A percentile compares a stretch with the other conserved stretches of the same genome.
These are phyloP conservation scores for Ceratobasidium sp. DNA, from an alignment of 1,284 basidiomycete species.

Conservation along the genomic window DNA sequence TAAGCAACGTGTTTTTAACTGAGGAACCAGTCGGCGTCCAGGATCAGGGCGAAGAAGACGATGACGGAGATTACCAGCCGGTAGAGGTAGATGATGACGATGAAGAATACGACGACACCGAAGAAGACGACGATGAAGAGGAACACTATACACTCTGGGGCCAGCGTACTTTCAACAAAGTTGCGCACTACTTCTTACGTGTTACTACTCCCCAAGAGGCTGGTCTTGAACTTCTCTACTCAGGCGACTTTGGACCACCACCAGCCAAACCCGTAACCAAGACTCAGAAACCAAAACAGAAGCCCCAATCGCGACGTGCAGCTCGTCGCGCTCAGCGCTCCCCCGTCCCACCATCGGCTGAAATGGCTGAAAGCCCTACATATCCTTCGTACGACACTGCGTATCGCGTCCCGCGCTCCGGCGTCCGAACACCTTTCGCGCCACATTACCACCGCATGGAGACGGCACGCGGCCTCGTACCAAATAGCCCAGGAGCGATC, in stretches of 20 bases:
- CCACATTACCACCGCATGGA: conserved; percentile 58
- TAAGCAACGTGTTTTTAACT: background rate
- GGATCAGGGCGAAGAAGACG: conserved; percentile 47
- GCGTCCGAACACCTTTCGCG: conserved; percentile 15
- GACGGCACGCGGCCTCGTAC: conserved; percentile 67
- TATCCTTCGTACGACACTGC: conserved; percentile 56
- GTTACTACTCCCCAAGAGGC: conserved; percentile 73
- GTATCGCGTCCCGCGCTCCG: conserved; percentile 3
- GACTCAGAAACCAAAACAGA: conserved; percentile 48
- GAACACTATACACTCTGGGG: conserved; percentile 42
- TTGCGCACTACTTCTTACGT: conserved; percentile 55
- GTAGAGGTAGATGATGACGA: conserved; percentile 43
- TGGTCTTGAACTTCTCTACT: conserved; percentile 75
- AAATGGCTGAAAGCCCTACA: conserved; percentile 42
- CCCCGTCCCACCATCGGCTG: conserved; percentile 47
- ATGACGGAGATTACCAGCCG: conserved; percentile 40
- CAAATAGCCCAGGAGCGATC: conserved; percentile 87
- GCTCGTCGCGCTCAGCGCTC: conserved; percentile 11
- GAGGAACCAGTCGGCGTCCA: background rate
- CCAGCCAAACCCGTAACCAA: conserved; percentile 56
- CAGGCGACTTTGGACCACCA: conserved; percentile 85
- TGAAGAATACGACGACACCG: conserved; percentile 42
- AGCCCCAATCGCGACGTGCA: conserved; percentile 14
- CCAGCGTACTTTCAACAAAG: conserved; percentile 10
- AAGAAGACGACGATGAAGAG: conserved; percentile 48